These are phyloP conservation scores for Spironucleus salmonicida DNA, from an alignment of 208 protist species.

Conservation along the genomic window DNA sequence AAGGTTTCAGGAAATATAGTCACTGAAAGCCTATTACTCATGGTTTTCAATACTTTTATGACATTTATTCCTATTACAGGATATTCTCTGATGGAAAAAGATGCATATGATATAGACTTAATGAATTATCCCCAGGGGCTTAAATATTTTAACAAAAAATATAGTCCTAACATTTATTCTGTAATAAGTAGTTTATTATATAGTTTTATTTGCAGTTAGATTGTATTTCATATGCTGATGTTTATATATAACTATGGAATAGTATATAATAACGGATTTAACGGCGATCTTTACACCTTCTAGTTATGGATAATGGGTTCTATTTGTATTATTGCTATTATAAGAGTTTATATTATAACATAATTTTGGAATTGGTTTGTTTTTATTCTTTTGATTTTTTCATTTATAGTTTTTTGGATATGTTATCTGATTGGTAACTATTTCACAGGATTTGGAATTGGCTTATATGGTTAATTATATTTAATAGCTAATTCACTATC, in stretches of 20 bases:
- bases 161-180: neutral
- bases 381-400: neutral
- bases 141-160: neutral
- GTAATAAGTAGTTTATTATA: neutral
- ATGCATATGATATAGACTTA: neutral
- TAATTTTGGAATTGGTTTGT: neutral
- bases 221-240: too few relatives aligned
- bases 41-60: slow-evolving; percentile 22
- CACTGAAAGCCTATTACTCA: neutral
- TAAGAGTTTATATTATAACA: neutral
- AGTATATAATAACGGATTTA: neutral
- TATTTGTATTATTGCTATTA: neutral
- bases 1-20: neutral
- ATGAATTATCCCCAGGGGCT: neutral
- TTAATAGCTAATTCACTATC: too few relatives aligned
- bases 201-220: neutral
- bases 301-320: neutral
- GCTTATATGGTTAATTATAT: too few relatives aligned
- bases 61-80: neutral
- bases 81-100: neutral
- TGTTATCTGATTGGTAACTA: neutral
- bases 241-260: too few relatives aligned
- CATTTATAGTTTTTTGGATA: neutral
- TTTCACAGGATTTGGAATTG: too few relatives aligned
- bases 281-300: neutral